Evolutionary conservation across 768 basidiomycete species (phyloP), one percentile per base, ranked within the genome.

Genomic region (Serendipita sp.): DNA sequence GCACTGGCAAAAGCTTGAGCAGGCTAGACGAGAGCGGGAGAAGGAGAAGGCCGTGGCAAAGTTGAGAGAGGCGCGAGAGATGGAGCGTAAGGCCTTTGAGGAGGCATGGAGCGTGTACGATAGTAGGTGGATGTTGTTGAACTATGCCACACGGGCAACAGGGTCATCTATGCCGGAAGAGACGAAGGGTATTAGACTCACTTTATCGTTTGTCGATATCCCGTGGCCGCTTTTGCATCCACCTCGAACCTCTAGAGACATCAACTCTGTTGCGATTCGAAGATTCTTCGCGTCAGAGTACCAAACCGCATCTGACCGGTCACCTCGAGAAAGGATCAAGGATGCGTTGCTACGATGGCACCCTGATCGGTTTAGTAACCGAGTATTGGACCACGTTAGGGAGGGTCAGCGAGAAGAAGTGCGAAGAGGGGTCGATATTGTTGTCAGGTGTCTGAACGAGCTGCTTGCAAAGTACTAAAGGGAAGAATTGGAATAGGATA

Each of bases 321-420:
- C 83, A 44, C 78, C 77, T 67, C 87, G 83, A 71, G 86, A 89
- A 64, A 78, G 86, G 65, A 79, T 89, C 66, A 80, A 83, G 52
- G 76, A 73, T 32, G 87, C 85, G 0, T 79, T 86, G 72, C 79
- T 86, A 23, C 78, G 86, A 47, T 90, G 88, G 88, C 89, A 91
- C 70, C 89, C 89, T 2, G 89, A 91, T 73, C 56, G 56, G 18
- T 60, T 28, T 28, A 38, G 28, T 34, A 74, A 80, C 65, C 75
- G 85, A 44, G 67, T 86, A 47, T 72, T 86, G 63, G 72, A 69
- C 13, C 77, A 81, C 69, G 81, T 89, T 2, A 71, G 69, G 2
- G 79, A 78, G 44, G 74, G 75, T 56, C 86, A 89, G 44, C 81
- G 70, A 69, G 75, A 67, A 18, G 68, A 68, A 36, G 82, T 89